These are phyloP conservation scores for Xylariaceae sp. DNA, from an alignment of 2,329 filamentous ascomycete genomes.

Conservation along the genomic window DNA sequence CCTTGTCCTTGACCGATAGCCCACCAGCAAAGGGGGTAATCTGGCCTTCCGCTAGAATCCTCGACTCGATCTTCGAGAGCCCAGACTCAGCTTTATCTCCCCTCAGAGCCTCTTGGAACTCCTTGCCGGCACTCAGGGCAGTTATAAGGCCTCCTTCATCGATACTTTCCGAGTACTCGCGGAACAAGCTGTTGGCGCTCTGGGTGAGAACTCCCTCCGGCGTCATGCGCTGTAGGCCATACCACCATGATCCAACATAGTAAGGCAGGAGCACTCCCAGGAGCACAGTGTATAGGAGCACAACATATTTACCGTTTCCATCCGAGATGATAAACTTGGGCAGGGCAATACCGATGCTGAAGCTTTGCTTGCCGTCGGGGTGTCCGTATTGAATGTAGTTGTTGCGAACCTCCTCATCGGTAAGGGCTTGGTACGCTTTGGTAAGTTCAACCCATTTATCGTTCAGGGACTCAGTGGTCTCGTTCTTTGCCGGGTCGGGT, in stretches of 20 bases:
- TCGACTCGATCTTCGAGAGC: conserved; percentile 81
- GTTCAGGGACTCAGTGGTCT: conserved; percentile 83
- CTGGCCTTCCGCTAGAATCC: conserved; percentile 66
- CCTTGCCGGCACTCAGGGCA: conserved; percentile 82
- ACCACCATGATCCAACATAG: conserved; percentile 97
- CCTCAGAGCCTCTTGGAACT: conserved; percentile 76
- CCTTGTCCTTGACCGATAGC: conserved; percentile 73
- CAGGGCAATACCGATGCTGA: conserved; percentile 95
- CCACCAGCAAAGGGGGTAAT: conserved; percentile 56
- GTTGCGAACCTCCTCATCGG: conserved; percentile 94
- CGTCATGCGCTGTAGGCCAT: conserved; percentile 89
- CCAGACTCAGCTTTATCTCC: conserved; percentile 80
- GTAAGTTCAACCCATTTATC: conserved; percentile 90
- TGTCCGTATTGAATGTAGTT: conserved; percentile 97
- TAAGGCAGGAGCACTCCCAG: conserved; percentile 91
- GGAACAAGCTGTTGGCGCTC: conserved; percentile 92
- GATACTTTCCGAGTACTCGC: conserved; percentile 84
- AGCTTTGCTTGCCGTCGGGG: conserved; percentile 96
- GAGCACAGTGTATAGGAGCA: conserved; percentile 84
- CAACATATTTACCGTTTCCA: conserved; percentile 92
- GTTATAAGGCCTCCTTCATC: conserved; percentile 78
- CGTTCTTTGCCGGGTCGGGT: conserved; percentile 83
- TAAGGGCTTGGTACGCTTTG: conserved; percentile 97
- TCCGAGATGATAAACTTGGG: conserved; percentile 91
- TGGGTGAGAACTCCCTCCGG: conserved; percentile 93